Evolutionary conservation across 2,329 filamentous ascomycete species (phyloP).

Genomic region (Diaporthe amygdali): DNA sequence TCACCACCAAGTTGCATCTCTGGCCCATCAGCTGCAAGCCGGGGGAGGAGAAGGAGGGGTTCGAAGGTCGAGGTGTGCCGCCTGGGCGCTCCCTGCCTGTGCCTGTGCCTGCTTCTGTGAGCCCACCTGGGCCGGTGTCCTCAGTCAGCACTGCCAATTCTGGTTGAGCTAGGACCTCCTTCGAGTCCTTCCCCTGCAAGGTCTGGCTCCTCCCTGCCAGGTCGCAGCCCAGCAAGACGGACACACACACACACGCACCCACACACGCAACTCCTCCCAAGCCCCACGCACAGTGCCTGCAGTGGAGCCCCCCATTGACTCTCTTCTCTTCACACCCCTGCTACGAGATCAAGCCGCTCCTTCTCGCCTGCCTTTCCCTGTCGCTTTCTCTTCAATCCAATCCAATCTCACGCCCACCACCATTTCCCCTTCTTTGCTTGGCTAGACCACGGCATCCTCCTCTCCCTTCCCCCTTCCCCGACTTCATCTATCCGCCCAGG

Average conservation of each 20-base stretch:
- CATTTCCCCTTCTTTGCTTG: slow-evolving; percentile 23
- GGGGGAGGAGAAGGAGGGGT: background rate
- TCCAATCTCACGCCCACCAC: slow-evolving; percentile 23
- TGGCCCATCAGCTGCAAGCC: background rate
- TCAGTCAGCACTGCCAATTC: background rate
- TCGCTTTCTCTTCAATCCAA: slow-evolving; percentile 10
- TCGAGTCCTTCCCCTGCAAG: background rate
- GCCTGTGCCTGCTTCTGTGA: background rate
- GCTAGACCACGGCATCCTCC: slow-evolving; percentile 15
- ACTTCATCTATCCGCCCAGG: slow-evolving; percentile 19
- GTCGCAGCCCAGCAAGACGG: background rate
- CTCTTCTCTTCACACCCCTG: slow-evolving; percentile 1
- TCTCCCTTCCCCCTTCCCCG: slow-evolving; percentile 17
- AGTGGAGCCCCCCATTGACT: background rate
- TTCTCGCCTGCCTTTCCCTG: slow-evolving; percentile 15
- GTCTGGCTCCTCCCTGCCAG: slow-evolving; percentile 6
- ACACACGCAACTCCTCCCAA: background rate
- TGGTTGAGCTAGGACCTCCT: slow-evolving; percentile 12
- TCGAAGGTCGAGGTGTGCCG: background rate
- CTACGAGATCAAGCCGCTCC: slow-evolving; percentile 15
- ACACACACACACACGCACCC: background rate
- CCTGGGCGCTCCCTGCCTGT: background rate
- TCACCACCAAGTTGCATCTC: background rate
- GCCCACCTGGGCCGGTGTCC: background rate
- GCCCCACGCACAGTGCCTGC: slow-evolving; percentile 7